Conservation (phyloP, 768 basidiomycete species). For the Tulasnella sp. region DNA sequence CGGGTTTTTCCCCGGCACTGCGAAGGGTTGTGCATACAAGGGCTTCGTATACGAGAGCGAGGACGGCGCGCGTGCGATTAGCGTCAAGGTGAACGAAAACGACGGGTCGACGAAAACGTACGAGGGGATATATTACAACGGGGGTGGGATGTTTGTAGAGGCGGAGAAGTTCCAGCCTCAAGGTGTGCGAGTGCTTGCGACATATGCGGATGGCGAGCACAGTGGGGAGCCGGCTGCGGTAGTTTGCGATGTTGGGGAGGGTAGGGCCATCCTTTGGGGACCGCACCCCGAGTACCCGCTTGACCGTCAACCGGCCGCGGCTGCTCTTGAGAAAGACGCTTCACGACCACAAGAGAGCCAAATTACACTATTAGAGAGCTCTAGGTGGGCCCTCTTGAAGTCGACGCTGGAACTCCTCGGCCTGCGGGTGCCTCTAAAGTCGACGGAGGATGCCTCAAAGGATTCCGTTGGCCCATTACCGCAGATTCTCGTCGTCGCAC, state of each 20-base stretch:
- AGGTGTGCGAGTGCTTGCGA: constrained; percentile 28
- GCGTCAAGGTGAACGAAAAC: constrained; percentile 22
- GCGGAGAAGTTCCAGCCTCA: constrained; percentile 11
- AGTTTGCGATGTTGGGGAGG: constrained; percentile 31
- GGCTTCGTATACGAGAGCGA: constrained; percentile 35
- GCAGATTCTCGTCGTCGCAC: constrained; percentile 43
- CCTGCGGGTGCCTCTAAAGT: constrained; percentile 32
- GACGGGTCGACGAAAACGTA: constrained; percentile 19
- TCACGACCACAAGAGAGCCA: not conserved
- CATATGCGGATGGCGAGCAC: constrained; percentile 24
- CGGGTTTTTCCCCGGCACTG: constrained; percentile 32
- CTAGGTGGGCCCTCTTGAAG: constrained; percentile 27
- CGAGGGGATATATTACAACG: constrained; percentile 34
- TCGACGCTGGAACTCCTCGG: constrained; percentile 30
- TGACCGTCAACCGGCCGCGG: constrained; percentile 27
- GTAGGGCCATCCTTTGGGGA: constrained; percentile 44
- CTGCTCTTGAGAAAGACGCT: constrained; percentile 21
- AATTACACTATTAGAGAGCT: constrained; percentile 23
- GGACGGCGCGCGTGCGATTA: constrained; percentile 30
- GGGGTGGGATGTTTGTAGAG: constrained; percentile 32
- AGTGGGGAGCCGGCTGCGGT: constrained; percentile 29
- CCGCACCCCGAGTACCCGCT: constrained; percentile 47
- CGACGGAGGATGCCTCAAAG: constrained; percentile 18
- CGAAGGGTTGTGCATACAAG: constrained; percentile 32
- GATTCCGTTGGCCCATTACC: constrained; percentile 38